These are phyloP conservation scores for Xylariaceae sp. DNA, from an alignment of 2,329 filamentous ascomycete genomes.

Conservation along the genomic window DNA sequence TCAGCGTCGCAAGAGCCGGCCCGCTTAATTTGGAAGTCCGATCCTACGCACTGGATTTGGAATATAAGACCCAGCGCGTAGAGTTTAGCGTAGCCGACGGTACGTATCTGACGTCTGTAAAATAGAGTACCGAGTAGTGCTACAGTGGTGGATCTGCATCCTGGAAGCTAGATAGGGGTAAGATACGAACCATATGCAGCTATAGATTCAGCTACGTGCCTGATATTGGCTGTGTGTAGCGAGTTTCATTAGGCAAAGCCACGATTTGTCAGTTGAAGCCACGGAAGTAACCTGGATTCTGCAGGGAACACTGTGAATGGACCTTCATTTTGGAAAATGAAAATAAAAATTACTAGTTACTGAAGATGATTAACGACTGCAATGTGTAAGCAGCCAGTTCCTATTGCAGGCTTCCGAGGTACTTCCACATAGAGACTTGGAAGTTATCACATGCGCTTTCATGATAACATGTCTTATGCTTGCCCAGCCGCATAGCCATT, in stretches of 20 bases:
- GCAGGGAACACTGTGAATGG: no score
- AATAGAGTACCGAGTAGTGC: not conserved
- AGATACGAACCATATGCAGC: slow-evolving; percentile 1
- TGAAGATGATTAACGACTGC: slow-evolving; percentile 21
- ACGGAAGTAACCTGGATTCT: slow-evolving; percentile 1
- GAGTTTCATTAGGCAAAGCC: slow-evolving; percentile 14
- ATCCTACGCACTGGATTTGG: slow-evolving; percentile 24
- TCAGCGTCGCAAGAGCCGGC: slow-evolving; percentile 18
- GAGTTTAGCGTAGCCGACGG: slow-evolving; percentile 10
- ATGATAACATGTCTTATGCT: slow-evolving; percentile 6
- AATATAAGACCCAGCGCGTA: slow-evolving; percentile 24
- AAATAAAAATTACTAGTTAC: slow-evolving; percentile 24
- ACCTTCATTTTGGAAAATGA: no score
- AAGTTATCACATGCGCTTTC: slow-evolving; percentile 20
- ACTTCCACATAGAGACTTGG: slow-evolving; percentile 11
- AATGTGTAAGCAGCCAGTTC: slow-evolving; percentile 27
- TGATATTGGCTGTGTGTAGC: slow-evolving; percentile 7
- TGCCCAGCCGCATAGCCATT: not conserved
- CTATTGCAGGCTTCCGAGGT: slow-evolving; percentile 25
- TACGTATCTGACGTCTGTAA: slow-evolving; percentile 14
- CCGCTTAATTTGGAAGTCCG: slow-evolving; percentile 28
- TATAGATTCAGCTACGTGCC: slow-evolving; percentile 10
- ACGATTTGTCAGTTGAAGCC: slow-evolving; percentile 23
- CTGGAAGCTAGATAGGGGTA: slow-evolving; percentile 11
- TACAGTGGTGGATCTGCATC: not conserved